phyloP scores from a whole-genome alignment of 75 land plant species.

The Cunninghamia lanceolata region DNA sequence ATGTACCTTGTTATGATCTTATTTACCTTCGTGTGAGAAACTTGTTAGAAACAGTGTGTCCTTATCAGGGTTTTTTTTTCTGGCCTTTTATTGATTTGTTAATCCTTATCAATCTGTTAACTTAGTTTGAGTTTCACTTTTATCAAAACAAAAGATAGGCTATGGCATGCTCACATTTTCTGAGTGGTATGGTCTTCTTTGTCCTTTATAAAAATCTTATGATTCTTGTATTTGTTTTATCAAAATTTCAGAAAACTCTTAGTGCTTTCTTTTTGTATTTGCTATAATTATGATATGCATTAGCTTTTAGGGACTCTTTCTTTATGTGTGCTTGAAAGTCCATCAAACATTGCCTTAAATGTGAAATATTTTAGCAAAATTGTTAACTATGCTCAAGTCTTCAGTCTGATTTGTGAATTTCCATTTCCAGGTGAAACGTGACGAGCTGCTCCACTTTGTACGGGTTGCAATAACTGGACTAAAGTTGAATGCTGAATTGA shows the following conservation, averaged over 20 bases:
- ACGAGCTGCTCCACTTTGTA: slow-evolving; percentile 80
- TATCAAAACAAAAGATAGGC: background rate
- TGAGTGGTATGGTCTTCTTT: background rate
- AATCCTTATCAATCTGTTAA: background rate
- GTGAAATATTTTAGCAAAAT: background rate
- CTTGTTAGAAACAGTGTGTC: background rate
- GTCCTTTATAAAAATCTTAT: background rate
- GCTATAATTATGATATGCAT: background rate
- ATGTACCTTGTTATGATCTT: background rate
- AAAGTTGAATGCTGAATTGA: slow-evolving; percentile 65
- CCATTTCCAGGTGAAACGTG: slow-evolving; percentile 63
- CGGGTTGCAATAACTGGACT: slow-evolving; percentile 76
- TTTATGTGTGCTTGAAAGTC: background rate
- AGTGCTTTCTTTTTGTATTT: background rate
- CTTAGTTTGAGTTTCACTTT: background rate
- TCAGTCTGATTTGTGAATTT: background rate
- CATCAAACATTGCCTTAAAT: background rate
- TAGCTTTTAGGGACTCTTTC: background rate
- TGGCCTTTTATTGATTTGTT: background rate
- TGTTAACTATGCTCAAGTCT: background rate
- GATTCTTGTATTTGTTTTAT: background rate
- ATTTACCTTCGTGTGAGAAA: background rate
- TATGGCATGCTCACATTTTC: background rate
- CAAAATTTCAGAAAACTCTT: background rate
- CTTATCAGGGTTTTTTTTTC: background rate